Evolutionary conservation across 352 stramenopile species (phyloP).

Genomic region (Hyaloperonospora brassicae): DNA sequence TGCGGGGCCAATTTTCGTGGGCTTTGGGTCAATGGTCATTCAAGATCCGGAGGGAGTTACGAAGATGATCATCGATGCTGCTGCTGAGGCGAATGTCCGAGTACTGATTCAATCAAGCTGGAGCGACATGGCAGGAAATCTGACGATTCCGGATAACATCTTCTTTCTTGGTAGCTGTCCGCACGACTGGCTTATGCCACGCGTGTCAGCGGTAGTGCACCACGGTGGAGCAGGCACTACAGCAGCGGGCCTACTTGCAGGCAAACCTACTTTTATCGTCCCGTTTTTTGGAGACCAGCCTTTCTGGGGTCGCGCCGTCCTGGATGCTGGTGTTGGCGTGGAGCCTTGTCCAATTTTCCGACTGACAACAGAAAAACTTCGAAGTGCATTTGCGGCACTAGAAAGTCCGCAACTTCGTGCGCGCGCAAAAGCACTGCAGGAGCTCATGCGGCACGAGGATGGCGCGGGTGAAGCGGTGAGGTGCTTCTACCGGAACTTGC

Average conservation of each 20-base stretch:
- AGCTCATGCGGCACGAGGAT: conserved; percentile 76
- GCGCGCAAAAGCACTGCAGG: conserved; percentile 40
- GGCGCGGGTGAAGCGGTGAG: conserved; percentile 76
- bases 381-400: conserved; percentile 67
- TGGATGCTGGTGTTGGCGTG: conserved; percentile 74
- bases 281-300: conserved; percentile 94
- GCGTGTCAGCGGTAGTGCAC: conserved; percentile 80
- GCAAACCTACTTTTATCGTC: conserved; percentile 90
- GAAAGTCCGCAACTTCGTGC: conserved; percentile 38
- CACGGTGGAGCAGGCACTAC: conserved; percentile 86
- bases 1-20: conserved; percentile 86
- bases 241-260: conserved; percentile 81
- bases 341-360: conserved; percentile 75
- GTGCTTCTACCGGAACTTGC: conserved; percentile 82
- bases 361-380: conserved; percentile 77
- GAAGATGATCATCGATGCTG: conserved; percentile 83
- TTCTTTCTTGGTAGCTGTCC: conserved; percentile 64
- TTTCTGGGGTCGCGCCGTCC: conserved; percentile 89
- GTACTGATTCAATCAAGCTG: conserved; percentile 89
- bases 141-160: conserved; percentile 44
- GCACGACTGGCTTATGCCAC: conserved; percentile 89
- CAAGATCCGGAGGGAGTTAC: conserved; percentile 56
- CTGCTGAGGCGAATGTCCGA: conserved; percentile 45
- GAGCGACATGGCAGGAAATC: conserved; percentile 61
- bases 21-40: conserved; percentile 92